A percentile compares a stretch with the other conserved stretches of the same genome.
phyloP scores from a whole-genome alignment of 2,329 filamentous ascomycete genomes.

The Thielaviopsis euricoi region DNA sequence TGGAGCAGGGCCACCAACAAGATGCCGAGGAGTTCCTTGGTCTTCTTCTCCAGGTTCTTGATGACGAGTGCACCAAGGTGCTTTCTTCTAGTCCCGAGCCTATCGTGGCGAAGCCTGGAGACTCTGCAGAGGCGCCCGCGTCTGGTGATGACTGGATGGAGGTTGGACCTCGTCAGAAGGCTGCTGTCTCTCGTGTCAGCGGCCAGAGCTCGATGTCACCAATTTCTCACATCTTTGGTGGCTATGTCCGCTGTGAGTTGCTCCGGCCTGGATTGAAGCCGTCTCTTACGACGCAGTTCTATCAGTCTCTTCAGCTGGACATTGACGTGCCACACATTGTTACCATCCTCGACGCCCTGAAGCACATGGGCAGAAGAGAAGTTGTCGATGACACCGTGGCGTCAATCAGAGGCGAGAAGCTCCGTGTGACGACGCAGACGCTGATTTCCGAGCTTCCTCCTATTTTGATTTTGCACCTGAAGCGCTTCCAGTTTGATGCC shows the following conservation, averaged over 20 bases:
- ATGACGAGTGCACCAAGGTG: slow-evolving; percentile 76
- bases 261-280: slow-evolving; percentile 73
- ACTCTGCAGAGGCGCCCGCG: slow-evolving; percentile 17
- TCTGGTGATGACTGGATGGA: slow-evolving; percentile 68
- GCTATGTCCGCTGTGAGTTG: slow-evolving; percentile 77
- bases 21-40: slow-evolving; percentile 95
- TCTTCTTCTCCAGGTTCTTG: slow-evolving; percentile 78
- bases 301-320: slow-evolving; percentile 85
- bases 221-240: slow-evolving; percentile 87
- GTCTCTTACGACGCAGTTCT: slow-evolving; percentile 84
- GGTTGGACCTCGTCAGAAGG: slow-evolving; percentile 80
- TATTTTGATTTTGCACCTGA: slow-evolving; percentile 84
- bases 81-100: slow-evolving; percentile 38
- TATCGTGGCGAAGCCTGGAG: slow-evolving; percentile 15
- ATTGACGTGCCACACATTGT: slow-evolving; percentile 76
- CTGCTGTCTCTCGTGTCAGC: slow-evolving; percentile 72
- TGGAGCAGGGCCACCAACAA: slow-evolving; percentile 80
- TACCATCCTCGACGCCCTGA: slow-evolving; percentile 84
- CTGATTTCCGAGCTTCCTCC: slow-evolving; percentile 85
- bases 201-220: slow-evolving; percentile 63
- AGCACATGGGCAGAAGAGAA: slow-evolving; percentile 68
- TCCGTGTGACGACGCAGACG: slow-evolving; percentile 77
- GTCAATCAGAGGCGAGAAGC: slow-evolving; percentile 46
- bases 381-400: slow-evolving; percentile 59
- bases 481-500: slow-evolving; percentile 92